Evolutionary conservation across 306 rosid genomes (phyloP).

Genomic region (Cucurbita maxima): DNA sequence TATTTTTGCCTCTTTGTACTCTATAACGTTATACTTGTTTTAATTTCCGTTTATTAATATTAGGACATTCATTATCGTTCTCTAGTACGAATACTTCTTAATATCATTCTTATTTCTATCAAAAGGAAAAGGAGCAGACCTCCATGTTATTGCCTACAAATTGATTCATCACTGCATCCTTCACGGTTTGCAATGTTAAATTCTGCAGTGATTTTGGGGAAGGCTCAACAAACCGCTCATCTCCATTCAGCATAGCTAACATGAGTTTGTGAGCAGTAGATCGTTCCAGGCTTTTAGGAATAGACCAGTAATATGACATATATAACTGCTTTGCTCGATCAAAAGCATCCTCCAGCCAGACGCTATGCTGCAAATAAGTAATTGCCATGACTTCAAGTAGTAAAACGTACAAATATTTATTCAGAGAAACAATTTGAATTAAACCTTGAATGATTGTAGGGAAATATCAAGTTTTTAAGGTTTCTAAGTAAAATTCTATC

Average conservation of each 20-base stretch:
- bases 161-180: constrained; percentile 85
- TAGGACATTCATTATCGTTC: background rate
- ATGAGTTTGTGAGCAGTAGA: constrained; percentile 99
- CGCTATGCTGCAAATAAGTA: constrained; percentile 74
- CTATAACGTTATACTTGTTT: background rate
- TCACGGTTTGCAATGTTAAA: constrained; percentile 74
- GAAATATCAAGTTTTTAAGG: background rate
- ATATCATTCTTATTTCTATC: background rate
- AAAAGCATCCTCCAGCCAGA: constrained; percentile 95
- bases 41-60: background rate
- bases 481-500: background rate
- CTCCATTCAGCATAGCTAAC: constrained; percentile 93
- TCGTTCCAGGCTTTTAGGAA: constrained; percentile 97
- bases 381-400: background rate
- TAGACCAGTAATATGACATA: constrained; percentile 85
- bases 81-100: background rate
- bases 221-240: constrained; percentile 93
- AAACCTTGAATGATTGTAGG: background rate
- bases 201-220: constrained; percentile 72
- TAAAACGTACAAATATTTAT: background rate
- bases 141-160: constrained; percentile 93
- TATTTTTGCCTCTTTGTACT: background rate
- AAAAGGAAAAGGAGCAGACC: constrained; percentile 30
- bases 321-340: constrained; percentile 93
- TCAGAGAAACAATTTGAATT: background rate